Evolutionary conservation across 1,284 basidiomycete species (phyloP).

Genomic region (Papiliotrema laurentii): DNA sequence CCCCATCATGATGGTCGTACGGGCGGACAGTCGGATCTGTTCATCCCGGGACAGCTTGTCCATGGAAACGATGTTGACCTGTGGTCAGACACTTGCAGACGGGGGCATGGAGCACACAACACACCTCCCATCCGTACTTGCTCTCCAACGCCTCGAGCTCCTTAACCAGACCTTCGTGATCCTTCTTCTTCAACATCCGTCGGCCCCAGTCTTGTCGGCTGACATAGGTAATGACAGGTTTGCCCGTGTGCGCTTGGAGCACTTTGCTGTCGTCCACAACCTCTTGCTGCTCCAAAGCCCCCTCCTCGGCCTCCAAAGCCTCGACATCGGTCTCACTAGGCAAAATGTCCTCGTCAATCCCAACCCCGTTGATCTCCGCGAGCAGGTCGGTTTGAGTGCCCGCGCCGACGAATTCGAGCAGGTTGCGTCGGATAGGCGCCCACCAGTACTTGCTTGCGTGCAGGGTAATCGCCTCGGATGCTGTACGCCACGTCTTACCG

Average conservation of each 20-base stretch:
- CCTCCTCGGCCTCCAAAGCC: slow-evolving; percentile 30
- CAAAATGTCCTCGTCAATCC: slow-evolving; percentile 6
- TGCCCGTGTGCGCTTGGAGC: slow-evolving; percentile 25
- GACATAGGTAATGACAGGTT: slow-evolving; percentile 76
- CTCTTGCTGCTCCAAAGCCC: slow-evolving; percentile 19
- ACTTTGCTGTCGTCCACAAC: slow-evolving; percentile 14
- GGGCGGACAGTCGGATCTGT: slow-evolving; percentile 68
- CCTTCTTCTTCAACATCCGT: slow-evolving; percentile 51
- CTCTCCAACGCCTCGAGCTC: slow-evolving; percentile 59
- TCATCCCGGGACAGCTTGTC: slow-evolving; percentile 72
- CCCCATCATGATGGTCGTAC: slow-evolving; percentile 73
- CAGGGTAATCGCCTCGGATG: slow-evolving; percentile 66
- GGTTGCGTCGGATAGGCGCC: slow-evolving; percentile 66
- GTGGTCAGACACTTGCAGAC: neutral
- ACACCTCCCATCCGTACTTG: slow-evolving; percentile 67
- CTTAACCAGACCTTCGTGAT: slow-evolving; percentile 48
- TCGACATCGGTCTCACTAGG: slow-evolving; percentile 20
- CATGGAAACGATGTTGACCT: slow-evolving; percentile 71
- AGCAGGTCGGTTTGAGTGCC: slow-evolving; percentile 37
- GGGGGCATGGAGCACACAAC: slow-evolving; percentile 1
- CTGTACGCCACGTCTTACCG: slow-evolving; percentile 65
- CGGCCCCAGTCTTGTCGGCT: slow-evolving; percentile 81
- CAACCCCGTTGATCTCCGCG: slow-evolving; percentile 10
- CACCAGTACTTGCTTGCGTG: slow-evolving; percentile 75
- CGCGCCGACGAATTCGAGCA: slow-evolving; percentile 61